phyloP scores from a whole-genome alignment of 1,284 basidiomycete genomes.

The Vanrija humicola region DNA sequence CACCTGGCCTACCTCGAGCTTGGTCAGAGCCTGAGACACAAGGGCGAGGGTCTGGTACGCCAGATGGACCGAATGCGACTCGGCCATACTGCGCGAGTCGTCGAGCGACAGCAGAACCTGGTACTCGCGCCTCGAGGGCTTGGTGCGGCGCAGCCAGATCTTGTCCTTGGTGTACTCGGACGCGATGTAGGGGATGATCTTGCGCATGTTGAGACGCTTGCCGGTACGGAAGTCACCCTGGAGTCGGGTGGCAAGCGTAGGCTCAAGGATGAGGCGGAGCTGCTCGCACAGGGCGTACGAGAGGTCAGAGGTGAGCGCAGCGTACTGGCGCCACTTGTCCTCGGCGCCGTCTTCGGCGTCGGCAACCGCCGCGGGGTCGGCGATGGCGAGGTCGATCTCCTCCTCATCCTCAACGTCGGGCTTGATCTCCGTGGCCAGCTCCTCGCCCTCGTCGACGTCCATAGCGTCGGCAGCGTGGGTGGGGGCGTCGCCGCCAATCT shows the following conservation, averaged over 20 bases:
- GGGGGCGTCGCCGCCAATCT: constrained; percentile 33
- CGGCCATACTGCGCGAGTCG: constrained; percentile 95
- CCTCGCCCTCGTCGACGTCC: constrained; percentile 40
- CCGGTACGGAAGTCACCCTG: constrained; percentile 98
- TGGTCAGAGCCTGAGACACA: constrained; percentile 83
- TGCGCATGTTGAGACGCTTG: constrained; percentile 98
- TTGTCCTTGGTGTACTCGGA: constrained; percentile 99
- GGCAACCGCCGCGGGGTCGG: constrained; percentile 36
- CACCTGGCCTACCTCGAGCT: constrained; percentile 91
- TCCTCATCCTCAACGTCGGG: constrained; percentile 33
- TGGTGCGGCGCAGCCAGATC: constrained; percentile 94
- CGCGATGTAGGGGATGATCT: constrained; percentile 97
- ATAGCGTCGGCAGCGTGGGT: constrained; percentile 32
- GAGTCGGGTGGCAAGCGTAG: constrained; percentile 87
- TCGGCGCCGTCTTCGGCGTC: constrained; percentile 52
- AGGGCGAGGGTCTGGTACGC: constrained; percentile 92
- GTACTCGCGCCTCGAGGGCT: constrained; percentile 91
- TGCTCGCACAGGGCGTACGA: constrained; percentile 93
- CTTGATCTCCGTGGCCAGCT: constrained; percentile 28
- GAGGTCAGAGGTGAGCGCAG: constrained; percentile 82
- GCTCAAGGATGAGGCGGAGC: constrained; percentile 91
- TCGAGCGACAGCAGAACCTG: constrained; percentile 93
- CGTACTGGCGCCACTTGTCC: constrained; percentile 85
- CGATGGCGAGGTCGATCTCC: constrained; percentile 61
- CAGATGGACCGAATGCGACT: constrained; percentile 85